These are phyloP conservation scores for Venturia effusa DNA, from an alignment of 2,329 filamentous ascomycete genomes.

Conservation along the genomic window DNA sequence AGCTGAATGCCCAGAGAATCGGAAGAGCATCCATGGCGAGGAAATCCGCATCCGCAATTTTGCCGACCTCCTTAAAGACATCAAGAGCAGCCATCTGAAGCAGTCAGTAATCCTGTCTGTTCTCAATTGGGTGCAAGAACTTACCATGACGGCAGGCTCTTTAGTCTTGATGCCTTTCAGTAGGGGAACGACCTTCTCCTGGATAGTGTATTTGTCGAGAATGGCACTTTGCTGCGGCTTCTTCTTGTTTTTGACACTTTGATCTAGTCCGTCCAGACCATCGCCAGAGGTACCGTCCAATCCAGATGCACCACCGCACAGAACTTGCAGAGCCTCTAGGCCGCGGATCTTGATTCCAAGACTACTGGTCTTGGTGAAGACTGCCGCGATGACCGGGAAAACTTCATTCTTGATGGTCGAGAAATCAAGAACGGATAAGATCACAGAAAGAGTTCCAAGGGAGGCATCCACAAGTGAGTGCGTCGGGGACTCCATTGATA, in stretches of 20 bases:
- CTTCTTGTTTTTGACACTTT: constrained; percentile 40
- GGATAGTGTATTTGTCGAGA: constrained; percentile 94
- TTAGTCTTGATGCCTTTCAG: constrained; percentile 94
- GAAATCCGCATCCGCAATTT: constrained; percentile 76
- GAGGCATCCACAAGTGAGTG: constrained; percentile 83
- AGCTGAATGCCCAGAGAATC: constrained; percentile 79
- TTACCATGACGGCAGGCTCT: constrained; percentile 83
- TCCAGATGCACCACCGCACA: constrained; percentile 66
- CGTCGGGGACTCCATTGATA: constrained; percentile 79
- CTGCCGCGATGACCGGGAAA: constrained; percentile 80
- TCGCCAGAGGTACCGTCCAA: constrained; percentile 41
- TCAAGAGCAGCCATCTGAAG: constrained; percentile 64
- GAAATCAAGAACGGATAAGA: constrained; percentile 87
- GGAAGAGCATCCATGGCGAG: constrained; percentile 85
- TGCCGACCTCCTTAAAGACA: constrained; percentile 74
- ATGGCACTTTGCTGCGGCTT: constrained; percentile 61
- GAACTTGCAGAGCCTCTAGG: constrained; percentile 76
- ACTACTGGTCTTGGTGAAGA: constrained; percentile 88
- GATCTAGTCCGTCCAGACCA: constrained; percentile 61
- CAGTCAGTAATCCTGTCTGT: neutral
- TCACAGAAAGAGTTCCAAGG: constrained; percentile 62
- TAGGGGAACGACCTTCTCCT: constrained; percentile 89
- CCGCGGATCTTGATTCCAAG: constrained; percentile 90
- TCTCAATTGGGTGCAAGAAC: constrained; percentile 11
- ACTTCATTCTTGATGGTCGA: constrained; percentile 95